phyloP scores from a whole-genome alignment of 352 stramenopile species.

The Globisporangium nodosum region DNA sequence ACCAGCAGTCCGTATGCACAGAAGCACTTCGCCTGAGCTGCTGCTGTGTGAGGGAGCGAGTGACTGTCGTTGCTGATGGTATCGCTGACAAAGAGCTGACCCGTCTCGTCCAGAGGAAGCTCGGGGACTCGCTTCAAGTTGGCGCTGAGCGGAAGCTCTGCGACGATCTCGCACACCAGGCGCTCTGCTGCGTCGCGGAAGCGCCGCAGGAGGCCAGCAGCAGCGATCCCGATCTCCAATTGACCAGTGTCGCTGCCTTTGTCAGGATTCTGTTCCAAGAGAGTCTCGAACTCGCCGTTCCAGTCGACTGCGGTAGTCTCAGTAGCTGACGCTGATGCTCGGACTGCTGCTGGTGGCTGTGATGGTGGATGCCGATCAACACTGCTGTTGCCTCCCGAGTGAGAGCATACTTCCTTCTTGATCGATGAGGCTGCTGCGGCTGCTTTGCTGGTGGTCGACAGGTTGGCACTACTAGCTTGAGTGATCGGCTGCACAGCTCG shows the following conservation, averaged over 20 bases:
- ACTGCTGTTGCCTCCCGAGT: not conserved
- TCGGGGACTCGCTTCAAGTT: constrained; percentile 13
- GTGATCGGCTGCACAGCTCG: not conserved
- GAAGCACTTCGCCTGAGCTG: constrained; percentile 21
- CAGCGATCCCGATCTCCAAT: constrained; percentile 11
- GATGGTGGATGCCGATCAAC: not conserved
- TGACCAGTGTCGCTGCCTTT: not conserved
- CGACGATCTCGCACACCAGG: constrained; percentile 25
- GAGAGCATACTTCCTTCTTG: not conserved
- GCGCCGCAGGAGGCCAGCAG: constrained; percentile 22
- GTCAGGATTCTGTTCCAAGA: not conserved
- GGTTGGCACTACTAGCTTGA: not conserved
- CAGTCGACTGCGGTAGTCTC: not conserved
- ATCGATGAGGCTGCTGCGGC: not conserved
- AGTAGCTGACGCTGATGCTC: not conserved
- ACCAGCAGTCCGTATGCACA: constrained; percentile 23
- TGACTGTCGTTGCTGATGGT: not conserved
- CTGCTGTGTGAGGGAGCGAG: not conserved
- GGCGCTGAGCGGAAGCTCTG: constrained; percentile 25
- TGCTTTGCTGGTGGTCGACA: not conserved
- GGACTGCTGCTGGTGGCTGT: not conserved
- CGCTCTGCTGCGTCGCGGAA: constrained; percentile 37
- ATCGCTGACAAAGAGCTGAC: not conserved
- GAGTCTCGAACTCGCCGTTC: constrained; percentile 3
- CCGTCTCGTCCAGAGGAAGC: not conserved